Evolutionary conservation across 2,329 filamentous ascomycete genomes (phyloP), one percentile per base, ranked within the genome.

Genomic region (Truncatella angustata): DNA sequence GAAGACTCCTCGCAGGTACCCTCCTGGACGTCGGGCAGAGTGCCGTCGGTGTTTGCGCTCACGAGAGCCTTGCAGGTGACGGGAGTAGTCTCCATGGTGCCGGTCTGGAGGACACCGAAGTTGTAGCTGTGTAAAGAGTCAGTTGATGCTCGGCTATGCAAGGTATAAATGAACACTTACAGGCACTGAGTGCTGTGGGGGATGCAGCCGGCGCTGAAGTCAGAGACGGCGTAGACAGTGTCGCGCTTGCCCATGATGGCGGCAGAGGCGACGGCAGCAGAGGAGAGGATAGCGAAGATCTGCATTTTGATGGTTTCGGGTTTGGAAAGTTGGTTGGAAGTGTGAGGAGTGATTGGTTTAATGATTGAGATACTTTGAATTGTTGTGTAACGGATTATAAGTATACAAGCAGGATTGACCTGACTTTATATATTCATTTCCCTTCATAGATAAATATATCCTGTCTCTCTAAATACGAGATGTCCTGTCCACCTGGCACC

Each of bases 21-120:
- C 3, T 63, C 56, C 49, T 54, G 53, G 56, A 70, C 58, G 16
- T 62, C 52, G 47, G 67, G 67, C n/a, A 70, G 60, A n/a, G 49
- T 52, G 53, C 60, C 58, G 54, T 55, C 54, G 49, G 35, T 28
- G 43, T 46, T 46, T 16, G 26, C 43, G 26, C 47, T 16, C 24
- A 57, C 55, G 32, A 56, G 12, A n/a, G 58, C 54, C 9, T 7
- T 24, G 63, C 66, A 68, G 18, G 56, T 11, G 35, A 63, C 58
- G 4, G 54, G 51, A 1, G 48, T 58, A 49, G 61, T 63, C 49
- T 68, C 63, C 57, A 60, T 61, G 52, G 56, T 60, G 42, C 56
- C 58, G 50, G 46, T 54, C 59, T 53, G 53, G 51, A 56, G 23
- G 36, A 60, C 55, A 3, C 23, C 32, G 53, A 60, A 59, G 24